Evolutionary conservation across 306 rosid genomes (phyloP).

Genomic region (Purshia tridentata): DNA sequence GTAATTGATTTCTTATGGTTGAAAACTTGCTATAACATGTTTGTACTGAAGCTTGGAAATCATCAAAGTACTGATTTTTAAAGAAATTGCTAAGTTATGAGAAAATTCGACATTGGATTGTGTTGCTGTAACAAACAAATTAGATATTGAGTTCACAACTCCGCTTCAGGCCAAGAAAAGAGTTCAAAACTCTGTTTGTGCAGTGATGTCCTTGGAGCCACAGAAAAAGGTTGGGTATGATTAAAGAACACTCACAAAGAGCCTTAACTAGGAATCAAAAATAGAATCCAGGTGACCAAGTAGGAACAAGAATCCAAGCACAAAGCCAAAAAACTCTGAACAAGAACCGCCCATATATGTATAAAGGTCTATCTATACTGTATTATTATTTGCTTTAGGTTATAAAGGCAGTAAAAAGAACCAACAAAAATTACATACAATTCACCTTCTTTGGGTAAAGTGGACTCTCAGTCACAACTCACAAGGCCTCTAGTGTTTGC

Average conservation of each 20-base stretch:
- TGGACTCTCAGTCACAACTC: slow-evolving; percentile 2
- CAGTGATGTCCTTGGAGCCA: neutral
- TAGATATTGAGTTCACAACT: too few relatives aligned
- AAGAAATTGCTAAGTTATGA: slow-evolving; percentile 1
- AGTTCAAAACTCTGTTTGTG: too few relatives aligned
- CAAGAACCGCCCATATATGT: too few relatives aligned
- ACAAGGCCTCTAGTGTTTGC: neutral
- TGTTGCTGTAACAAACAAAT: neutral
- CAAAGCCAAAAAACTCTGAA: neutral
- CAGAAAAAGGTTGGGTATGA: neutral
- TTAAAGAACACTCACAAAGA: too few relatives aligned
- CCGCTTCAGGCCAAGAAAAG: too few relatives aligned
- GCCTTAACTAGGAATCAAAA: neutral
- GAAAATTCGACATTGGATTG: neutral
- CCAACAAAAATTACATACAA: neutral
- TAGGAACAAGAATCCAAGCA: neutral
- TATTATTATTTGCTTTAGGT: too few relatives aligned
- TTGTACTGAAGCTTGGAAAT: neutral
- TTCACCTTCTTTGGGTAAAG: neutral
- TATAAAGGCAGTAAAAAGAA: too few relatives aligned
- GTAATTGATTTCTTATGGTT: neutral
- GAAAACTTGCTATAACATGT: neutral
- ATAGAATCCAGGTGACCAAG: neutral
- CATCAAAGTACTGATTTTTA: neutral
- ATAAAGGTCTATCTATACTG: too few relatives aligned